phyloP scores from a whole-genome alignment of 768 basidiomycete genomes.

The Clitopilus passeckerianus region DNA sequence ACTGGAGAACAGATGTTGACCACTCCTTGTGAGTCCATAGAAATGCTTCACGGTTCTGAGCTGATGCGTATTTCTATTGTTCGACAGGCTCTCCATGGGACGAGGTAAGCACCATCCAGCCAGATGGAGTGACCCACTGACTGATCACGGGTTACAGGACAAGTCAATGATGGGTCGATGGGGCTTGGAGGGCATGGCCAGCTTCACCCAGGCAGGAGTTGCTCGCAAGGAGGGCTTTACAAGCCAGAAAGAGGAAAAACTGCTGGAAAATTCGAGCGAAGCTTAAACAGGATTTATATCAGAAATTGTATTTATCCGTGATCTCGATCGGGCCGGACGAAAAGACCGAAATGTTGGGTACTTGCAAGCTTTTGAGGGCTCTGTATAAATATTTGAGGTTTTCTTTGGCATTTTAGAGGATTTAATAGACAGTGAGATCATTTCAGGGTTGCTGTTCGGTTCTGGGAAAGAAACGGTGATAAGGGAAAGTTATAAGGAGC shows the following conservation, averaged over 20 bases:
- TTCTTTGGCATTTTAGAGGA: background rate
- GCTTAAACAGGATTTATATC: background rate
- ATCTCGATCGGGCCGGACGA: background rate
- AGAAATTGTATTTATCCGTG: background rate
- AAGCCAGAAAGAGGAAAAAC: background rate
- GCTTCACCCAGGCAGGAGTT: constrained; percentile 74
- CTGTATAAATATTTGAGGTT: background rate
- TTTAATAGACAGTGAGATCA: background rate
- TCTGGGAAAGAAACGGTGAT: background rate
- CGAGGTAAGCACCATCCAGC: constrained; percentile 45
- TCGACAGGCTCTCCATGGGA: constrained; percentile 86
- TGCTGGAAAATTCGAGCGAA: constrained; percentile 3
- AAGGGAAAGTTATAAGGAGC: background rate
- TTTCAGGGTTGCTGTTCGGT: background rate
- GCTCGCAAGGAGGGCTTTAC: constrained; percentile 46
- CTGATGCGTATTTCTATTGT: constrained; percentile 6
- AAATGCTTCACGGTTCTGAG: constrained; percentile 3
- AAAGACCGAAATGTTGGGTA: background rate
- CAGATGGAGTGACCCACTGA: constrained; percentile 1
- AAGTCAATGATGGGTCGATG: constrained; percentile 91
- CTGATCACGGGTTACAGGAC: constrained; percentile 45
- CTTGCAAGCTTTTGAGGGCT: background rate
- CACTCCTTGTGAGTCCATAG: constrained; percentile 73
- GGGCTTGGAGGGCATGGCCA: constrained; percentile 89
- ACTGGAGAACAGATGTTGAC: constrained; percentile 99